A percentile compares a stretch with the other conserved stretches of the same genome.
Evolutionary conservation across 371 early-diverging fungal species (phyloP).

Genomic region (Parasitella parasitica): DNA sequence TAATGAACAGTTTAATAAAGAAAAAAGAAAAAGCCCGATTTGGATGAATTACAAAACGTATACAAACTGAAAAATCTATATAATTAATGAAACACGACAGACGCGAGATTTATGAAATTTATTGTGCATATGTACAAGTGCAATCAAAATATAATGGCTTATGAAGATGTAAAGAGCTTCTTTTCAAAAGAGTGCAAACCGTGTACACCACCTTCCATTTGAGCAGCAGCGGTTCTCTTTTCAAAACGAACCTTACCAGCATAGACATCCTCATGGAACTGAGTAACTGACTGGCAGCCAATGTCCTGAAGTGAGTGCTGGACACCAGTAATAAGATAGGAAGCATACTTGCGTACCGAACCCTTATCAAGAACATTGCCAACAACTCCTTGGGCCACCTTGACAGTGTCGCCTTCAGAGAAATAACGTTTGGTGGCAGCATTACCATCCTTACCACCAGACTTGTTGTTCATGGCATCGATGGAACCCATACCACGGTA

Average conservation of each 20-base stretch:
- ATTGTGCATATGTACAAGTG: no score
- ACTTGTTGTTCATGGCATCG: constrained; percentile 91
- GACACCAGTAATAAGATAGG: constrained; percentile 89
- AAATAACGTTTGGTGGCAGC: constrained; percentile 94
- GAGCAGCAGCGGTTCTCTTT: constrained; percentile 91
- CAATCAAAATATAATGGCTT: no score
- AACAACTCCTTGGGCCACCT: constrained; percentile 98
- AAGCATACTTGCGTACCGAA: constrained; percentile 86
- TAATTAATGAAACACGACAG: no score
- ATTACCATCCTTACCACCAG: constrained; percentile 63
- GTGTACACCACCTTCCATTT: constrained; percentile 96
- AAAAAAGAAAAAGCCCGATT: no score
- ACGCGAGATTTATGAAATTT: no score
- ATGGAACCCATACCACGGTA: constrained; percentile 98
- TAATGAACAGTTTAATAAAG: no score
- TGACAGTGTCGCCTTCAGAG: constrained; percentile 91
- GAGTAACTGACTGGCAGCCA: constrained; percentile 77
- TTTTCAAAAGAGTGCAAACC: constrained; percentile 89
- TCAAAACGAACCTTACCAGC: constrained; percentile 87
- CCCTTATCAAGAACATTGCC: constrained; percentile 97
- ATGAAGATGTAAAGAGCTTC: no score
- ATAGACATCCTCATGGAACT: constrained; percentile 66
- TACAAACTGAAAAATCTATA: no score
- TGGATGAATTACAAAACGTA: no score
- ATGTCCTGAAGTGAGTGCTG: constrained; percentile 98